phyloP scores from a whole-genome alignment of 2,329 filamentous ascomycete genomes.

The Fusarium falciforme region DNA sequence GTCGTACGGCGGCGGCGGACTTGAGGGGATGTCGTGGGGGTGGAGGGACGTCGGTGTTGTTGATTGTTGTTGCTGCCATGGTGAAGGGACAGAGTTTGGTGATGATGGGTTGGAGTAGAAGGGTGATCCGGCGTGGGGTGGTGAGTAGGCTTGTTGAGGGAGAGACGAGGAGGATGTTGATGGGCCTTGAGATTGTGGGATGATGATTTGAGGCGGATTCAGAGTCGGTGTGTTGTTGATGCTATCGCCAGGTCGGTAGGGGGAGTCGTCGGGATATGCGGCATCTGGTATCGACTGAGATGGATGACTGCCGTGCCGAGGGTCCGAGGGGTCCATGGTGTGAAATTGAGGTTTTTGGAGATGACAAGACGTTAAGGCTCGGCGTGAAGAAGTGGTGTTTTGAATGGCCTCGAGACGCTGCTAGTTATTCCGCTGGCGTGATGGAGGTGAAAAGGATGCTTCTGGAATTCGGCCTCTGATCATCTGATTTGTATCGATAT shows the following conservation, averaged over 20 bases:
- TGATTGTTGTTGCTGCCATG: constrained; percentile 19
- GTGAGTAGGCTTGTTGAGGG: constrained; percentile 19
- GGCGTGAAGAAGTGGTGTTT: not conserved
- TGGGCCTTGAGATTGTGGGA: constrained; percentile 1
- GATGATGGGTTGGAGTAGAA: constrained; percentile 19
- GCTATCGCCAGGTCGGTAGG: constrained; percentile 36
- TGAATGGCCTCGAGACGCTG: not conserved
- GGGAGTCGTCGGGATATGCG: constrained; percentile 47
- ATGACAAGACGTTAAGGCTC: not conserved
- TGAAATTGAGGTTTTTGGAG: not conserved
- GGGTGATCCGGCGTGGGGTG: constrained; percentile 21
- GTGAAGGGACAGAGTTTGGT: constrained; percentile 8
- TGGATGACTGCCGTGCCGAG: constrained; percentile 38
- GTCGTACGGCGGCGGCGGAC: constrained; percentile 45
- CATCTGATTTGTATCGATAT: not conserved
- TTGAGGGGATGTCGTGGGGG: constrained; percentile 27
- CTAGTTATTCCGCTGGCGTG: not conserved
- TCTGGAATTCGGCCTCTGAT: not conserved
- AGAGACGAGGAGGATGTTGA: constrained; percentile 17
- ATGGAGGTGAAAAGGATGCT: not conserved
- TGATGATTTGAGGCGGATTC: constrained; percentile 12
- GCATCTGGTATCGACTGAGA: constrained; percentile 47
- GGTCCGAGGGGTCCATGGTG: constrained; percentile 35
- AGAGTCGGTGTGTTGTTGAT: not conserved
- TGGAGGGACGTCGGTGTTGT: constrained; percentile 1